Evolutionary conservation across 805 yeast genomes (phyloP), one percentile per base, ranked within the genome.

Genomic region (Lipomyces japonicus): DNA sequence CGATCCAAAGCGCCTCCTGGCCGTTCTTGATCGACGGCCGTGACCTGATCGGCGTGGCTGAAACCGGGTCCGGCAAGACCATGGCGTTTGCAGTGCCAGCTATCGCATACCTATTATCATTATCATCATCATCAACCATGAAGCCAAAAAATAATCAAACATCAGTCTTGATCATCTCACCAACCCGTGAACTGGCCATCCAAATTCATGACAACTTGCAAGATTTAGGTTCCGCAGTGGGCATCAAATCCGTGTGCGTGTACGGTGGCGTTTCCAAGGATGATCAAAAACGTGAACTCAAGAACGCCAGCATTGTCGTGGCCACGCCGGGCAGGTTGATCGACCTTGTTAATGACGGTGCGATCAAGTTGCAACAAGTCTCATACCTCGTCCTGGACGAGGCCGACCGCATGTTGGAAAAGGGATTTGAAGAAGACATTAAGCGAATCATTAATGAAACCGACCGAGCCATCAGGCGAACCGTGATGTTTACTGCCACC

Each of bases 401-500:
- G 74, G 99, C 98, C 34, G 99, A 93, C 69, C 80, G 99, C 72
- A 91, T 93, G 97, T 78, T 93, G 53, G 98, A 93, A 68, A 93
- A 86, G 70, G 99, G 99, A 32, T 93, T 93, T 64, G 97, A 95
- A 71, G 95, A 91, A 67, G 98, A 91, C 69, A 91, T 93, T 65
- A 88, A 86, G 67, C 75, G 77, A 57, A 88, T 93, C 58, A 80
- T 93, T 65, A 78, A 83, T 40, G 72, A 74, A 50, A 76, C 87
- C 14, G 73, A 77, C 22, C 64, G 70, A 28, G 45, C 63, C 2
- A 66, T 68, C 23, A 76, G 97, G 72, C 97, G 91, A 70, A 93
- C 98, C 0, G 75, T 93, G 57, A 93, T 93, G 97, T 93, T 93
- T 71, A 91, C 98, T 7, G 99, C 99, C n/a, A 93, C 99, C 1